Evolutionary conservation across 1,284 basidiomycete genomes (phyloP).

Genomic region (Ustilago tritici): DNA sequence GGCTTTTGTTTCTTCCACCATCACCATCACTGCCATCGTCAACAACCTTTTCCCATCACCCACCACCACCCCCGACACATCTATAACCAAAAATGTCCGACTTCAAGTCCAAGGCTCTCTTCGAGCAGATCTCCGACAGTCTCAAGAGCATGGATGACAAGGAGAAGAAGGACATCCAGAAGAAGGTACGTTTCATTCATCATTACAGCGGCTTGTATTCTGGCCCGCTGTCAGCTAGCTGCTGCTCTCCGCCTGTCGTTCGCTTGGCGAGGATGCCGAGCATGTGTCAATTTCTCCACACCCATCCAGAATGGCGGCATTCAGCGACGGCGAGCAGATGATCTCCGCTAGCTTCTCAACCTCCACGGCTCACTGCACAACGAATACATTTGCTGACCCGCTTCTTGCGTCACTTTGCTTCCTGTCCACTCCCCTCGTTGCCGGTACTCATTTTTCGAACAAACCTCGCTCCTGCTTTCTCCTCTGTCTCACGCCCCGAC

Average conservation of each 20-base stretch:
- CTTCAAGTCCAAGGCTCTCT: conserved; percentile 66
- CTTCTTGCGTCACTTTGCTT: neutral
- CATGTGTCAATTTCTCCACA: too few species aligned
- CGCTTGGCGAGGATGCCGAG: too few species aligned
- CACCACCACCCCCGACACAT: neutral
- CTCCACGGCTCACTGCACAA: neutral
- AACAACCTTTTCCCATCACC: neutral
- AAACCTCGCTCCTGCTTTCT: neutral
- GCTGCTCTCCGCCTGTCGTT: too few species aligned
- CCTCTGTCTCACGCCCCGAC: neutral
- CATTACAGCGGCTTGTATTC: too few species aligned
- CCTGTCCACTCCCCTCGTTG: neutral
- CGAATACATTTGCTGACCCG: neutral
- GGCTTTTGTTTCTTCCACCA: conserved; percentile 6
- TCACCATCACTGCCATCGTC: neutral
- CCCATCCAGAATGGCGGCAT: neutral
- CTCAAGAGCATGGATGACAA: conserved; percentile 78
- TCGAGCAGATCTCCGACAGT: conserved; percentile 74
- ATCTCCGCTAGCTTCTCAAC: neutral
- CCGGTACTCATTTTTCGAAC: neutral
- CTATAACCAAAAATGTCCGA: conserved; percentile 58
- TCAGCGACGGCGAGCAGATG: neutral
- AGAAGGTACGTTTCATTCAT: conserved; percentile 76
- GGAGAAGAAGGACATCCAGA: conserved; percentile 83
- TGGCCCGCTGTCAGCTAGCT: too few species aligned